Percentiles rank a stretch among this genome's conserved stretches.
Evolutionary conservation across 2,329 filamentous ascomycete genomes (phyloP).

Genomic region (Periconia macrospinosa): DNA sequence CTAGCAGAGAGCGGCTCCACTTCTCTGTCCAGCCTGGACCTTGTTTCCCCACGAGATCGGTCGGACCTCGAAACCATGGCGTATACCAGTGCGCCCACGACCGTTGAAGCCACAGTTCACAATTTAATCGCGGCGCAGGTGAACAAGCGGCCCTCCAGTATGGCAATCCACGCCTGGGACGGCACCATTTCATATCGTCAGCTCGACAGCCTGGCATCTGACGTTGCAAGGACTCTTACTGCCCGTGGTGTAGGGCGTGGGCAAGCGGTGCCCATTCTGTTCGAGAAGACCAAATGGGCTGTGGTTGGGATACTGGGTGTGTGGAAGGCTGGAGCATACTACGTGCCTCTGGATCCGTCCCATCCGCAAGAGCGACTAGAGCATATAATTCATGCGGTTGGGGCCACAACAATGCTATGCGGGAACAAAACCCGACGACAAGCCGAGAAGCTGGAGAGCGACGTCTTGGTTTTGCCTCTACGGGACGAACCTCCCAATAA

Average conservation of each 20-base stretch:
- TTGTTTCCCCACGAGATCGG: background rate
- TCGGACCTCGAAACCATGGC: background rate
- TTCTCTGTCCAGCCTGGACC: too few relatives aligned
- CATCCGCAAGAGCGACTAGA: background rate
- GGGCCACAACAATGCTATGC: too few relatives aligned
- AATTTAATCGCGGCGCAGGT: slow-evolving; percentile 13
- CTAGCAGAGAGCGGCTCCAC: too few relatives aligned
- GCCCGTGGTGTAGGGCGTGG: background rate
- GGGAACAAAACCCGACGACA: too few relatives aligned
- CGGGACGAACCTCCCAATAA: too few relatives aligned
- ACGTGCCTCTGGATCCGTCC: background rate
- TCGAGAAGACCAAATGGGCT: background rate
- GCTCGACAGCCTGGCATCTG: background rate
- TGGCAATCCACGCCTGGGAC: background rate
- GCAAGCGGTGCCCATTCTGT: background rate
- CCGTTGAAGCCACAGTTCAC: background rate
- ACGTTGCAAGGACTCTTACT: background rate
- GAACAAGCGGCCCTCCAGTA: slow-evolving; percentile 39
- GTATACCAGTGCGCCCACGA: too few relatives aligned
- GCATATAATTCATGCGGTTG: background rate
- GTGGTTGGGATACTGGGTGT: background rate
- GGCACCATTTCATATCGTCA: background rate
- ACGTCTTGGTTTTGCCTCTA: too few relatives aligned
- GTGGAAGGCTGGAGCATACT: background rate
- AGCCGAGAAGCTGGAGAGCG: too few relatives aligned